These are phyloP conservation scores for Thecamonas trahens DNA, from an alignment of 78 protist genomes.

Conservation along the genomic window DNA sequence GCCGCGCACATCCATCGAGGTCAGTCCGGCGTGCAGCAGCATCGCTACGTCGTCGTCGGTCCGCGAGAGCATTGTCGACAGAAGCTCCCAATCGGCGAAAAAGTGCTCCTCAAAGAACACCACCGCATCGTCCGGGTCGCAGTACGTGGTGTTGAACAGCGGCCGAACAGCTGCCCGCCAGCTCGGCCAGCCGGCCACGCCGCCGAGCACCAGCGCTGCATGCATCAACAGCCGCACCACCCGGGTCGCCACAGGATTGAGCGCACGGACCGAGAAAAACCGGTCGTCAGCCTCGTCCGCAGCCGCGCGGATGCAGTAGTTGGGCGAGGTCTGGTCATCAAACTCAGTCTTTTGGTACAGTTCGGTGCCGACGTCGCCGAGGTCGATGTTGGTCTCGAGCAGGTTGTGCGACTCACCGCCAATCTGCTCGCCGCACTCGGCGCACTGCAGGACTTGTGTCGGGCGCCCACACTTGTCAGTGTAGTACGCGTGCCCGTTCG, in stretches of 20 bases:
- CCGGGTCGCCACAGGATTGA: not conserved
- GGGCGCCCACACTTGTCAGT: not conserved
- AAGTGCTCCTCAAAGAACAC: not conserved
- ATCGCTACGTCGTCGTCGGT: not conserved
- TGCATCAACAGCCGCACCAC: not conserved
- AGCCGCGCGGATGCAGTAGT: not conserved
- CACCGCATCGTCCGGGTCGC: not conserved
- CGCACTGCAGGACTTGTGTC: not conserved
- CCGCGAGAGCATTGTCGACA: not conserved
- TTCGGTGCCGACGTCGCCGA: not conserved
- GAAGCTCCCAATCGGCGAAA: not conserved
- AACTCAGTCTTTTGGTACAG: not conserved
- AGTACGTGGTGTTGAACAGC: not conserved
- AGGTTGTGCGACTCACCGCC: slow-evolving; percentile 1
- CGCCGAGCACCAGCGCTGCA: not conserved
- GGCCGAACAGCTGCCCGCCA: not conserved
- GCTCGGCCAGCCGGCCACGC: not conserved
- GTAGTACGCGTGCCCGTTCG: slow-evolving; percentile 3
- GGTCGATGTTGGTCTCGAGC: not conserved
- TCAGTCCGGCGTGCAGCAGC: not conserved
- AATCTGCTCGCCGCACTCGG: slow-evolving; percentile 1
- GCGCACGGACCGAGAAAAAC: not conserved
- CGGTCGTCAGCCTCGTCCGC: not conserved
- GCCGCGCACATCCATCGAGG: not conserved
- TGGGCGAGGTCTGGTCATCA: not conserved